Percentiles rank a stretch among this genome's conserved stretches.
Evolutionary conservation across 768 basidiomycete genomes (phyloP).

Genomic region (Termitomyces sp.): DNA sequence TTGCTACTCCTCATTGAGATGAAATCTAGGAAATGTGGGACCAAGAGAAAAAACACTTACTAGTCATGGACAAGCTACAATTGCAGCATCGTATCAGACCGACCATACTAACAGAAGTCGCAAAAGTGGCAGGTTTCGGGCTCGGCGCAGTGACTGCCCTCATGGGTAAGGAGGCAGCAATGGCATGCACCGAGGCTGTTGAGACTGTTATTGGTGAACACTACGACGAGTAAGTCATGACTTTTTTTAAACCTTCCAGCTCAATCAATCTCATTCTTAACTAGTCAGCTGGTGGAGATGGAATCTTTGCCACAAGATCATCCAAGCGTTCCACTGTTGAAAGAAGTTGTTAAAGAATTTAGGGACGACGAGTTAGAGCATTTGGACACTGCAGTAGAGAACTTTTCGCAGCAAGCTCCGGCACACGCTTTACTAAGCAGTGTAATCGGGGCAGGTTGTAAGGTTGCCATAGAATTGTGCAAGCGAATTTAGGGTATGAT

Average conservation of each 20-base stretch:
- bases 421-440: slow-evolving; percentile 89
- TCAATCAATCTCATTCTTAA: slow-evolving; percentile 5
- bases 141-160: slow-evolving; percentile 83
- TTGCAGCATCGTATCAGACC: slow-evolving; percentile 82
- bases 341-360: slow-evolving; percentile 74
- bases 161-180: slow-evolving; percentile 89
- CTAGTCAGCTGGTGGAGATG: slow-evolving; percentile 79
- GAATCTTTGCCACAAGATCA: slow-evolving; percentile 61
- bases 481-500: slow-evolving; percentile 55
- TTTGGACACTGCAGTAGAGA: slow-evolving; percentile 83
- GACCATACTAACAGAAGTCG: slow-evolving; percentile 78
- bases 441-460: slow-evolving; percentile 81
- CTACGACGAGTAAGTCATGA: slow-evolving; percentile 85
- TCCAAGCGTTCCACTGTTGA: slow-evolving; percentile 74
- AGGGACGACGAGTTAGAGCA: slow-evolving; percentile 95
- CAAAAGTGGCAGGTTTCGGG: slow-evolving; percentile 84
- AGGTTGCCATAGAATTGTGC: slow-evolving; percentile 85
- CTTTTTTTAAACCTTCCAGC: neutral
- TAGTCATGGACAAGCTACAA: slow-evolving; percentile 82
- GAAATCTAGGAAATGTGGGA: slow-evolving; percentile 91
- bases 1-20: neutral
- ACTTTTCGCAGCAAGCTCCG: slow-evolving; percentile 86
- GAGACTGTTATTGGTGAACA: slow-evolving; percentile 98
- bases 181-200: slow-evolving; percentile 98
- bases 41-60: slow-evolving; percentile 89